Percentiles rank a stretch among this genome's conserved stretches.
phyloP scores from a whole-genome alignment of 192 early-diverging fungal species.

The Coemansia sp. region DNA sequence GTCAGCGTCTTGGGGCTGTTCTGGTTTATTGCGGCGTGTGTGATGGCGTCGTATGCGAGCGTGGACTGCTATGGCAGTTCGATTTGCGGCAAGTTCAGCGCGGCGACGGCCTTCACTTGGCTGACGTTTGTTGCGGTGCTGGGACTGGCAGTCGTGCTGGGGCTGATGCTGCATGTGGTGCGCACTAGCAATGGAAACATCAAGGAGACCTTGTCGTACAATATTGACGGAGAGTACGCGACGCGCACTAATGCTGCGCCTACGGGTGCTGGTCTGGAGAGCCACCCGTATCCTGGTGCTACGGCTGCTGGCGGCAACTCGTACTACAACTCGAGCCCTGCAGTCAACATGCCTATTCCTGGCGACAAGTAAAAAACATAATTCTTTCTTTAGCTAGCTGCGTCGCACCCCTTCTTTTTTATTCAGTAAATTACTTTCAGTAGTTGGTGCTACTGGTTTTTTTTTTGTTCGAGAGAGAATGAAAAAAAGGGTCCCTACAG shows the following conservation, averaged over 20 bases:
- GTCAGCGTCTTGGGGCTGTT: slow-evolving; percentile 11
- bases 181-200: slow-evolving; percentile 24
- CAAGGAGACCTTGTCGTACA: slow-evolving; percentile 13
- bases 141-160: slow-evolving; percentile 2
- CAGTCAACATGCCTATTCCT: slow-evolving; percentile 37
- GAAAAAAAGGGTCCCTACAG: too few relatives aligned
- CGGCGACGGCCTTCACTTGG: slow-evolving; percentile 40
- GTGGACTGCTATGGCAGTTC: slow-evolving; percentile 10
- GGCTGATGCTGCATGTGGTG: slow-evolving; percentile 17
- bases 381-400: too few relatives aligned
- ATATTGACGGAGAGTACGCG: slow-evolving; percentile 16
- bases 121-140: slow-evolving; percentile 32
- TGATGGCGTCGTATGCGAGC: slow-evolving; percentile 40
- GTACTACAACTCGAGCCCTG: slow-evolving; percentile 37
- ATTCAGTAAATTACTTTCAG: too few relatives aligned
- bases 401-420: too few relatives aligned
- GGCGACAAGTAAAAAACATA: slow-evolving; percentile 4
- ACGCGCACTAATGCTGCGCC: background rate
- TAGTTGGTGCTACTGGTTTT: too few relatives aligned
- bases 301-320: slow-evolving; percentile 10
- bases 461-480: too few relatives aligned
- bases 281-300: slow-evolving; percentile 13
- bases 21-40: slow-evolving; percentile 32
- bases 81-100: slow-evolving; percentile 29
- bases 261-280: slow-evolving; percentile 15